A percentile compares a stretch with the other conserved stretches of the same genome.
These are phyloP conservation scores for Claviceps arundinis DNA, from an alignment of 2,329 filamentous ascomycete species.

Conservation along the genomic window DNA sequence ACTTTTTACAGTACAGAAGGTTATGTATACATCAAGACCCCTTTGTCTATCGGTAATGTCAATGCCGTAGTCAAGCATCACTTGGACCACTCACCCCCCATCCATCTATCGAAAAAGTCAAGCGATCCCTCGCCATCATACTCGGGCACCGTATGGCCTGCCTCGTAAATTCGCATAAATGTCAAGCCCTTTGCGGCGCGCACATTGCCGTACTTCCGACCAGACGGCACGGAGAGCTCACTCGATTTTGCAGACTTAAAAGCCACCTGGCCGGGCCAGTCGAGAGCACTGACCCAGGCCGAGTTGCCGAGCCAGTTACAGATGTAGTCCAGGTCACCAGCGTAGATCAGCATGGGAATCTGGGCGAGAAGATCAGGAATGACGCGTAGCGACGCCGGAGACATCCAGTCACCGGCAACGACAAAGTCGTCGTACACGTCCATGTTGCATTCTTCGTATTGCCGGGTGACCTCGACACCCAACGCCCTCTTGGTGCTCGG, in stretches of 20 bases:
- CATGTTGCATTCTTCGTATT: slow-evolving; percentile 89
- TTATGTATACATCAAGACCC: not conserved
- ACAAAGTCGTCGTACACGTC: slow-evolving; percentile 97
- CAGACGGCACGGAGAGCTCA: slow-evolving; percentile 47
- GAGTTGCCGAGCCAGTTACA: slow-evolving; percentile 98
- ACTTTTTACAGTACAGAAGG: too few relatives aligned
- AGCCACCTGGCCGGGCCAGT: slow-evolving; percentile 76
- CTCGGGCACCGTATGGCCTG: slow-evolving; percentile 92
- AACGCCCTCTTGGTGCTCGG: slow-evolving; percentile 69
- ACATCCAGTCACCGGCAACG: slow-evolving; percentile 80
- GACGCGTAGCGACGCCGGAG: slow-evolving; percentile 73
- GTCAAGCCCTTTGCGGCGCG: slow-evolving; percentile 89
- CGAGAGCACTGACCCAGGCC: slow-evolving; percentile 83
- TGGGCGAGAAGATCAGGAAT: slow-evolving; percentile 75
- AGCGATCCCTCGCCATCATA: slow-evolving; percentile 82
- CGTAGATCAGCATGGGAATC: slow-evolving; percentile 91
- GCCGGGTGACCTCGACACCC: slow-evolving; percentile 67
- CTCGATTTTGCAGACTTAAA: slow-evolving; percentile 60
- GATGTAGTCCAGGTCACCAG: slow-evolving; percentile 76
- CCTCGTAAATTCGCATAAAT: slow-evolving; percentile 77
- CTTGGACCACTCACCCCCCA: slow-evolving; percentile 23
- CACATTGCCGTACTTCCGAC: slow-evolving; percentile 51
- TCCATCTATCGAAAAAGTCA: slow-evolving; percentile 90
- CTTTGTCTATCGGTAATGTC: not conserved
- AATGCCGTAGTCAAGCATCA: not conserved